Evolutionary conservation across 2,329 filamentous ascomycete species (phyloP), one percentile per base, ranked within the genome.

Genomic region (Aspergillus hortae): DNA sequence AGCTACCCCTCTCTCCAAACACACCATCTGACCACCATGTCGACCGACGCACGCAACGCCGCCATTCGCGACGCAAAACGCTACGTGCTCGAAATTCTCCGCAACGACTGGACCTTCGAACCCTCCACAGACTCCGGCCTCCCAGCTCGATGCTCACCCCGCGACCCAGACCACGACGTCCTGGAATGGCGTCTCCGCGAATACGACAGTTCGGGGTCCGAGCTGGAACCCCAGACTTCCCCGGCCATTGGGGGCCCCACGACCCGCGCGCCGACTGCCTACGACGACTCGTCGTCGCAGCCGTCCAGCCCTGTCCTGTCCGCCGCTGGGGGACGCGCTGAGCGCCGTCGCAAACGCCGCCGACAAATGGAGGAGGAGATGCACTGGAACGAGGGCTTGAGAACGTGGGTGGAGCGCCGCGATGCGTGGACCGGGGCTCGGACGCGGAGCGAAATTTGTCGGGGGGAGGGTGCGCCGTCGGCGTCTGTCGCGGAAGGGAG

Each of bases 391-490:
- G 78, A 86, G 35, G 92, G 92, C 0, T 69, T 96, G 51, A 81
- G 85, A n/a, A 88, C 87, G 67, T 97, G 90, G 72, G 82, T 86
- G 53, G 82, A 86, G 27, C 79, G 89, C 53, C 81, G 92, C 45
- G 85, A 96, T 72, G 85, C 84, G 6, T 97, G 92, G 92, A 92
- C 91, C 1, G 87, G 88, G 30, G 92, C 90, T 30, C 60, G 59
- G 51, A 65, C 65, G 21, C 62, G 60, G 48, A 56, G 63, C 17
- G 58, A 67, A 44, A 61, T 66, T 46, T 55, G 56, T n/a, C 50
- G 54, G 12, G 57, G 56, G 36, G 56, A 61, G 27, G 44, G 47
- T 48, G 62, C 23, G 52, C 52, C 25, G 46, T 46, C 21, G 25
- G 53, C 25, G 32, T 41, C 40, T 36, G 47, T 36, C 33, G n/a